Percentiles rank a stretch among this genome's conserved stretches.
Evolutionary conservation across 78 protist genomes (phyloP).

Genomic region (Protostelium mycophagum): DNA sequence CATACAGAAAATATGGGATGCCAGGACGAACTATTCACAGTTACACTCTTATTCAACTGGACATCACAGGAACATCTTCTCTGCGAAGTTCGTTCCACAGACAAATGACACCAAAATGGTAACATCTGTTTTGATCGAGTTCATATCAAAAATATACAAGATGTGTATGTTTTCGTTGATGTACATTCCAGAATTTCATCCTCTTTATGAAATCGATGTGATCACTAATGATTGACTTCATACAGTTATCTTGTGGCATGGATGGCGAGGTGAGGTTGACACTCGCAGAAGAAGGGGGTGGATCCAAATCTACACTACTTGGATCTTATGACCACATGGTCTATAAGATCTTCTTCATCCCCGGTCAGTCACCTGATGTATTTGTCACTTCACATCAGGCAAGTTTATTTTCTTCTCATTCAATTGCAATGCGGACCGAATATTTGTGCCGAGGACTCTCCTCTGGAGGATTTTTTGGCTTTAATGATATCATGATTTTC

Average conservation of each 20-base stretch:
- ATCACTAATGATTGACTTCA: too few relatives aligned
- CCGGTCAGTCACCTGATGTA: background rate
- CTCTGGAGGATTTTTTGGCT: background rate
- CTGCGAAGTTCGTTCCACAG: background rate
- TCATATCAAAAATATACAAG: too few relatives aligned
- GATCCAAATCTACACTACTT: background rate
- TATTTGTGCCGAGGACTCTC: too few relatives aligned
- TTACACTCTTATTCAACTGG: background rate
- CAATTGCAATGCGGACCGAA: too few relatives aligned
- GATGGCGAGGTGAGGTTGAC: background rate
- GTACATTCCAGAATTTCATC: background rate
- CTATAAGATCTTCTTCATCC: background rate
- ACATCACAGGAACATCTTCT: background rate
- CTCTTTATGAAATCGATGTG: too few relatives aligned
- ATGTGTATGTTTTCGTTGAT: too few relatives aligned
- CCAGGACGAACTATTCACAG: background rate
- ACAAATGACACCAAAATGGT: background rate
- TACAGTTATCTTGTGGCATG: background rate
- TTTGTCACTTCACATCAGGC: background rate
- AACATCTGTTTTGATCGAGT: background rate
- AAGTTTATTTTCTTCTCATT: background rate
- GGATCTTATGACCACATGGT: background rate
- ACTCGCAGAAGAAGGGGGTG: background rate
- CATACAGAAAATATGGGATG: background rate
- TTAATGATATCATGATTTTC: background rate